Percentiles rank a stretch among this genome's conserved stretches.
Evolutionary conservation across 306 rosid genomes (phyloP).

Genomic region (Luffa aegyptiaca): DNA sequence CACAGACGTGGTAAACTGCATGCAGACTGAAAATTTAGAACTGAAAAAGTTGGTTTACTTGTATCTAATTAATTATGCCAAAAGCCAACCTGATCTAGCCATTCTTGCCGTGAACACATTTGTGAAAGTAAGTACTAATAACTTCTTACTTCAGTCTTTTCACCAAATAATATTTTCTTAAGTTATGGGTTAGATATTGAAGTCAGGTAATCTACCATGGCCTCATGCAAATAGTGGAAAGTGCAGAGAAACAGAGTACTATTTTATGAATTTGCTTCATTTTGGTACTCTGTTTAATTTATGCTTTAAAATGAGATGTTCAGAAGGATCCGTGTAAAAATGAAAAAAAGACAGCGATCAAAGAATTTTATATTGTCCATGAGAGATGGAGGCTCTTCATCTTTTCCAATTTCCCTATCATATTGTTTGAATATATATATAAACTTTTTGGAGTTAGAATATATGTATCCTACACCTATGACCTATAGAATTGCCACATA

Average conservation of each 20-base stretch:
- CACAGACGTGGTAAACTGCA: slow-evolving; percentile 95
- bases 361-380: neutral
- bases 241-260: neutral
- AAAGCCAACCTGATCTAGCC: slow-evolving; percentile 98
- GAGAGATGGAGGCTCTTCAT: slow-evolving; percentile 2
- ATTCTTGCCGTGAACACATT: slow-evolving; percentile 97
- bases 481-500: neutral
- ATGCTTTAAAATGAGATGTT: neutral
- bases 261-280: neutral
- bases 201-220: neutral
- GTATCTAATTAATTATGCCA: slow-evolving; percentile 90
- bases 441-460: neutral
- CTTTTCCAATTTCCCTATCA: neutral
- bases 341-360: neutral
- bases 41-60: slow-evolving; percentile 91
- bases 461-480: neutral
- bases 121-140: slow-evolving; percentile 62
- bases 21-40: slow-evolving; percentile 99
- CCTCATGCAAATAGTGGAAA: neutral
- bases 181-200: neutral
- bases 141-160: neutral
- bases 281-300: neutral
- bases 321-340: neutral
- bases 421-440: too few relatives aligned
- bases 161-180: neutral